Evolutionary conservation across 768 basidiomycete species (phyloP), one percentile per base, ranked within the genome.

Genomic region (Boletus edulis): DNA sequence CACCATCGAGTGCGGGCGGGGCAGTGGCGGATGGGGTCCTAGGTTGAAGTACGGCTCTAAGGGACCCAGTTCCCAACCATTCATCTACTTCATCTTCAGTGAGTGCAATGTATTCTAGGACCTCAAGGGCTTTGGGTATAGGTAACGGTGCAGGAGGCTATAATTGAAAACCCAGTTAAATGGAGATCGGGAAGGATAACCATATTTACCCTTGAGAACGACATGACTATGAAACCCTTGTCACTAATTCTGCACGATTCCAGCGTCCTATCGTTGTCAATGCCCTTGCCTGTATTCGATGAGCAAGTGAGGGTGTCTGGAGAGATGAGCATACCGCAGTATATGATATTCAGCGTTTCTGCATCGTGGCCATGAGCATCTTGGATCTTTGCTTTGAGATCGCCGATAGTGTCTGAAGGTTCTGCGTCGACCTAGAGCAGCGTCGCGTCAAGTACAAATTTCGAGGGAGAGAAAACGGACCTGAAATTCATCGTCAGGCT

Each of bases 311-410:
- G 20, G 12, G 42, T 29, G 45, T 11, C 12, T 47, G 3, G 17
- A 32, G 22, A 32, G n/a, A 35, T 17, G 38, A 8, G 13, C 42
- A 7, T 15, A 46, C 54, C 49, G 13, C 37, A 24, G 39, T 45
- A 55, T 4, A 55, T 32, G n/a, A 55, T 27, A 3, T 55, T 50
- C 17, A 45, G 49, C 22, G 9, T 20, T 24, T 24, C n/a, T 12
- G 37, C 13, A 18, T 50, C 49, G 46, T 55, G 7, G 2, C 49
- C 54, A 27, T 44, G 35, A 8, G 43, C 34, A 0, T 27, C 49
- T 15, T 35, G 27, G 38, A 55, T 35, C 38, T 55, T 55, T 34
- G 22, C 22, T 37, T 55, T 55, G 49, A 55, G 49, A 40, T 40
- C 38, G 22, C n/a, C 49, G 29, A 55, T 38, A 37, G 54, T 55